phyloP scores from a whole-genome alignment of 176 grass and related monocot genomes.

The Eremochloa ophiuroides region DNA sequence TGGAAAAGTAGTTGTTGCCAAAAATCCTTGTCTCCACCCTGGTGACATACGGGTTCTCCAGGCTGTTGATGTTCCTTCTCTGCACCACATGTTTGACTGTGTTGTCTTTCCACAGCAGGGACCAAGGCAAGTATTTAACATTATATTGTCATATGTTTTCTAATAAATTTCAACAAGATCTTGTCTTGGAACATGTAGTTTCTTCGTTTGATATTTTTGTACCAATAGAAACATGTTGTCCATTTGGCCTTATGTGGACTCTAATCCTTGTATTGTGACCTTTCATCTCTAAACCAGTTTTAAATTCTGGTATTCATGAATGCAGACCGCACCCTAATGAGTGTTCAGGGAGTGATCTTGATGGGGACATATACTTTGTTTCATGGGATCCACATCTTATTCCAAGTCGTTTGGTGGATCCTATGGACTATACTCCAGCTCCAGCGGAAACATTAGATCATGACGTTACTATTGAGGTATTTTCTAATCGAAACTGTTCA shows the following conservation, averaged over 20 bases:
- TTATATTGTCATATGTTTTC: conserved; percentile 8
- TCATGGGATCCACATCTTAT: conserved; percentile 74
- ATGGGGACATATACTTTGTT: conserved; percentile 93
- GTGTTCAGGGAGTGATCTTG: conserved; percentile 96
- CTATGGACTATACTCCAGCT: conserved; percentile 86
- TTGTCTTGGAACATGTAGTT: not conserved
- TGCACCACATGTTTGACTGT: conserved; percentile 86
- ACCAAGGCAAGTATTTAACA: conserved; percentile 42
- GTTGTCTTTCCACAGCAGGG: conserved; percentile 95
- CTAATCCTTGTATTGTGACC: not conserved
- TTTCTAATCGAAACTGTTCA: not conserved
- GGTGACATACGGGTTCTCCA: conserved; percentile 72
- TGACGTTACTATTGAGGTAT: conserved; percentile 77
- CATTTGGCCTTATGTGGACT: not conserved
- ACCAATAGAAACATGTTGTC: not conserved
- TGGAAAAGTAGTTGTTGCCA: conserved; percentile 65
- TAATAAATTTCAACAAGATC: not conserved
- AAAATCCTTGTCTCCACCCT: conserved; percentile 90
- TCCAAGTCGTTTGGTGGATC: conserved; percentile 38
- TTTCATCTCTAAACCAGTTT: conserved; percentile 12
- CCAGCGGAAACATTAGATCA: conserved; percentile 69
- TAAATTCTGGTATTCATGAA: not conserved
- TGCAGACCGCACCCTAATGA: conserved; percentile 91
- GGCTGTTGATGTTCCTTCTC: conserved; percentile 66
- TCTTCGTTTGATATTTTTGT: not conserved